Evolutionary conservation across 768 basidiomycete species (phyloP).

Genomic region (Boletus subparvulus): DNA sequence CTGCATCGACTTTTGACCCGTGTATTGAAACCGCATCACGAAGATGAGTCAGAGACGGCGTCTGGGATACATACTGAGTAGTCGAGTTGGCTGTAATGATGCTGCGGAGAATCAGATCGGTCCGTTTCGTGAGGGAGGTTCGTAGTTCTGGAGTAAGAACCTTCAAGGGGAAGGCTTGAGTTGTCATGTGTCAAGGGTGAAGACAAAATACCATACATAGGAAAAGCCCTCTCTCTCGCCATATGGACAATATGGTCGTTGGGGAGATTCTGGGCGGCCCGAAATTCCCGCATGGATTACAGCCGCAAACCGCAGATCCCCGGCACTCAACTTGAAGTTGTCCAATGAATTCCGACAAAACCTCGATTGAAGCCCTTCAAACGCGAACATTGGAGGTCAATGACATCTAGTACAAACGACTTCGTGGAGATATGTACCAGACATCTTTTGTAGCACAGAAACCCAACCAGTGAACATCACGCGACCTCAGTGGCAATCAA

Average conservation of each 20-base stretch:
- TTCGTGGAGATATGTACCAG: no score
- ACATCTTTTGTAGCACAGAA: no score
- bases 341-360: no score
- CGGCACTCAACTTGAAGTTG: no score
- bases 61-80: conserved; percentile 8
- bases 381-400: no score
- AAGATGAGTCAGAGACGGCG: conserved; percentile 1
- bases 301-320: no score
- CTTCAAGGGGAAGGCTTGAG: neutral
- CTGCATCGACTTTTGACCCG: neutral
- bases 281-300: no score
- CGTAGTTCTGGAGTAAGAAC: conserved; percentile 7
- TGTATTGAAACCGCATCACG: neutral
- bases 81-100: conserved; percentile 1
- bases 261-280: no score
- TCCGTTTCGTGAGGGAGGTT: neutral
- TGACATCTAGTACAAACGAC: no score
- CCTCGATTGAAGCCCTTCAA: no score
- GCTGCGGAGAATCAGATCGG: conserved; percentile 2
- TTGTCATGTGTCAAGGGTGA: neutral
- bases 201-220: neutral
- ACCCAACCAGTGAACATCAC: no score
- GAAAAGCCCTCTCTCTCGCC: neutral
- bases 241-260: no score
- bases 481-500: neutral